Base-by-base conservation (phyloP, 169 alveolate genomes). In the Babesia sp. region DNA sequence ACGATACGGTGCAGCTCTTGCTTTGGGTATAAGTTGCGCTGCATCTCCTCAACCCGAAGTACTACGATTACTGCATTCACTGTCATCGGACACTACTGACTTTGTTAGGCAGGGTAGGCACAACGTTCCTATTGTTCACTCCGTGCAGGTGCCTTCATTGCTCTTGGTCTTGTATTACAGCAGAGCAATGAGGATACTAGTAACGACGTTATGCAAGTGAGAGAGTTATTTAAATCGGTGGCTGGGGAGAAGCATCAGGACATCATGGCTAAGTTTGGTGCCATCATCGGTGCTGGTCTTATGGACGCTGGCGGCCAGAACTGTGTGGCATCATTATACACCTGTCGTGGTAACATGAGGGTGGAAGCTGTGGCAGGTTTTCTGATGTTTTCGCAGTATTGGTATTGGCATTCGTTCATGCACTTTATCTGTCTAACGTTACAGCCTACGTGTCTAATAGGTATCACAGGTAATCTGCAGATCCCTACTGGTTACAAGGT, bases 341-440 rank as follows among this genome's bases (percentile, higher is more conserved):
- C 69, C n/a, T 61, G 58, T 50, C 39, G 71, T 37, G 78, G 78
- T 22, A 69, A 82, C 54, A 53, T 95, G 90, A 77, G 97, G 68
- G 92, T 94, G 42, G 95, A 89, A 45, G 95, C 99, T 26, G 97
- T 96, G 22, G 98, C 93, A 18, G 99, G 99, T 18, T 90, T 98
- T 83, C 89, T 94, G 22, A 63, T 97, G 55, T 95, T 96, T 85
- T 68, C 95, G 42, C 99, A 98, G 74, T 92, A 95, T 87, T 98
- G 99, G 99, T 96, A 94, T 83, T 98, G 99, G 99, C 96, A 93
- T 85, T 98, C 99, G 18, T 90, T 95, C 63, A 91, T 96, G 24
- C 98, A 96, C 85, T 93, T 94, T 91, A 74, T 96, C 20, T 86
- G 96, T 44, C 74, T 98, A 42, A 63, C 97, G 28, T 90, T 96